Conservation (phyloP, 257 asterid genomes). For the Scutellaria baicalensis region DNA sequence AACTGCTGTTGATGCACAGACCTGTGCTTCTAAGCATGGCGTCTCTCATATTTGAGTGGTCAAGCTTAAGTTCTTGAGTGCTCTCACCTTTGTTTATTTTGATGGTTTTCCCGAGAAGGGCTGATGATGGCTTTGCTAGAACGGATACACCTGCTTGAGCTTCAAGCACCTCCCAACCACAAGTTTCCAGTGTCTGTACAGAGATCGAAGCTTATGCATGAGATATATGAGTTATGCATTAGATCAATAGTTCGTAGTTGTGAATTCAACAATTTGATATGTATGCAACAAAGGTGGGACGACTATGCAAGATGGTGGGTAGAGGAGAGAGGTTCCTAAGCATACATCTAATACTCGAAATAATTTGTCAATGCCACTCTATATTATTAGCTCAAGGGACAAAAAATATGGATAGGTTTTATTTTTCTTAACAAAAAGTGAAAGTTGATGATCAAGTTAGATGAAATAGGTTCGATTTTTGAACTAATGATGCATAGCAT, state of each 20-base stretch:
- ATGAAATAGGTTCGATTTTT: too few species aligned
- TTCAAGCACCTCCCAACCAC: slow-evolving; percentile 89
- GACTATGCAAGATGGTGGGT: too few species aligned
- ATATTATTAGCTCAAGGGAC: too few species aligned
- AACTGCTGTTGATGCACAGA: slow-evolving; percentile 81
- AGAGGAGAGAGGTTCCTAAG: too few species aligned
- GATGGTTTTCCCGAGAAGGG: slow-evolving; percentile 62
- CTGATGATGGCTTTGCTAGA: slow-evolving; percentile 70
- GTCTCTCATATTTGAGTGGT: slow-evolving; percentile 79
- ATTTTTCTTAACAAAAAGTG: too few species aligned
- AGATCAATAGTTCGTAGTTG: neutral
- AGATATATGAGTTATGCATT: neutral
- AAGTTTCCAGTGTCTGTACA: slow-evolving; percentile 55
- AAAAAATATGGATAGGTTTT: too few species aligned
- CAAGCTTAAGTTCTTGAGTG: slow-evolving; percentile 43
- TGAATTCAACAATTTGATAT: neutral
- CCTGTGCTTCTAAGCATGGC: slow-evolving; percentile 69
- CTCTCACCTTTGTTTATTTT: slow-evolving; percentile 24
- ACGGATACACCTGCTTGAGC: slow-evolving; percentile 76
- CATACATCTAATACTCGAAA: too few species aligned
- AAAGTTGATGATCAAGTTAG: neutral
- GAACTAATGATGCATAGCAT: neutral
- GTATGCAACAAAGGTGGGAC: too few species aligned
- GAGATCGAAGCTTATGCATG: slow-evolving; percentile 8
- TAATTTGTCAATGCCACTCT: too few species aligned